Evolutionary conservation across 768 basidiomycete genomes (phyloP), one percentile per base, ranked within the genome.

Genomic region (Leccinellum luteum): DNA sequence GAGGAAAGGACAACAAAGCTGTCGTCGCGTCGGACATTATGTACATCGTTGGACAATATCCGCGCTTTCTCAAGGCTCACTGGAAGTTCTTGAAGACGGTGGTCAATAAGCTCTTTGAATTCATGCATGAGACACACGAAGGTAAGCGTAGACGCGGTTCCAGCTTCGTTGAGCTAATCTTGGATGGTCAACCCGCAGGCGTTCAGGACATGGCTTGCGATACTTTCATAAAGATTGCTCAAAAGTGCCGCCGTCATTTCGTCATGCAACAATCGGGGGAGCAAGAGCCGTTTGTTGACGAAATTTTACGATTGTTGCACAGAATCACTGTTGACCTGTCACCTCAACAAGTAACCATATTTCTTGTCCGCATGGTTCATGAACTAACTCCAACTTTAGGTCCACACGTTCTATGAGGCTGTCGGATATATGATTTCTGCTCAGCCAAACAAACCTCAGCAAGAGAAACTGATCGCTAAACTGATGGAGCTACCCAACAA

Each of bases 51-150:
- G 97, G 97, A 51, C 97, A 99, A 76, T 99, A 99, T 70, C 97
- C 97, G 47, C 87, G 97, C 34, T 99, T 98, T 85, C 85, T 99
- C 68, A 98, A 98, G 73, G 97, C 97, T 17, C 97, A 99, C 73
- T 99, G 97, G 97, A 99, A 98, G 76, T 99, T 99, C 84, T 78
- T 99, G 70, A 99, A 99, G 81, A 98, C 97, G 2, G 97, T 99
- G 54, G 96, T 99, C 61, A 99, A 98, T 78, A 99, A 99, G 74
- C 80, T 98, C 7, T 99, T 98, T 74, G 97, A 99, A 72, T 99
- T 99, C 73, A 98, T 98, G 94, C 97, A 99, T 73, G 96, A 99
- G 76, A 97, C 94, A 0, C 96, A 99, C 68, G 97, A 99, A 79
- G 94, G 92, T 89, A 48, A 32, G 47, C 3, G 7, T 3, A 27